These are phyloP conservation scores for Corynascus novoguineensis DNA, from an alignment of 495 filamentous ascomycete genomes.

Conservation along the genomic window DNA sequence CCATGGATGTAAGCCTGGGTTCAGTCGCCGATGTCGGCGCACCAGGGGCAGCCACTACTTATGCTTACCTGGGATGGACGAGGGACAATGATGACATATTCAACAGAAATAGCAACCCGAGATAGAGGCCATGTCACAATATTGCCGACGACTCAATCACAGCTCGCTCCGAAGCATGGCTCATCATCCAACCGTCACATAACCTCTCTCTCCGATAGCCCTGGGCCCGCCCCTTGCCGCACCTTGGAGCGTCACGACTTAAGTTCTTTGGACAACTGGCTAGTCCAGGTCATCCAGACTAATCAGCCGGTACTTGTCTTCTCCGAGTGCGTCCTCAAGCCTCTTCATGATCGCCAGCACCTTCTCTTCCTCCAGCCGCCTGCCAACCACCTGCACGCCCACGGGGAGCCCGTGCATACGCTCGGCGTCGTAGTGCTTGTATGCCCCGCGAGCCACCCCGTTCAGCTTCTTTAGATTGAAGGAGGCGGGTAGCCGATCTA, in stretches of 20 bases:
- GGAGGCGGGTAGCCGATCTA: slow-evolving; percentile 58
- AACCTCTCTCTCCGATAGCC: not conserved
- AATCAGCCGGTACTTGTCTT: slow-evolving; percentile 59
- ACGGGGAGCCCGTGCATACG: slow-evolving; percentile 87
- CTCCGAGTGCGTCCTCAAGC: slow-evolving; percentile 67
- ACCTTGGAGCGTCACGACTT: not conserved
- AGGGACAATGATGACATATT: not conserved
- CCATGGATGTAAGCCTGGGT: not conserved
- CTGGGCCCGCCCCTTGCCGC: not conserved
- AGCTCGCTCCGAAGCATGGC: not conserved
- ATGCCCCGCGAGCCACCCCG: slow-evolving; percentile 74
- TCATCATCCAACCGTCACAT: not conserved
- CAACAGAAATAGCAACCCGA: not conserved
- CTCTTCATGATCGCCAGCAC: slow-evolving; percentile 79
- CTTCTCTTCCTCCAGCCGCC: slow-evolving; percentile 86
- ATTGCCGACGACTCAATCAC: not conserved
- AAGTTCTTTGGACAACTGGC: not conserved
- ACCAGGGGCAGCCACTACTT: not conserved
- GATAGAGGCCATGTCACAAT: not conserved
- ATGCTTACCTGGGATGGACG: not conserved
- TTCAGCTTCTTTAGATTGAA: slow-evolving; percentile 63
- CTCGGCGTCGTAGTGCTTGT: slow-evolving; percentile 77
- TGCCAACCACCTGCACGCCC: slow-evolving; percentile 78
- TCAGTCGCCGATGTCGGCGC: slow-evolving; percentile 9
- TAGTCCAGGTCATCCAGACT: slow-evolving; percentile 36